Evolutionary conservation across 148 eudicot species (phyloP).

Genomic region (Limonium bicolor): DNA sequence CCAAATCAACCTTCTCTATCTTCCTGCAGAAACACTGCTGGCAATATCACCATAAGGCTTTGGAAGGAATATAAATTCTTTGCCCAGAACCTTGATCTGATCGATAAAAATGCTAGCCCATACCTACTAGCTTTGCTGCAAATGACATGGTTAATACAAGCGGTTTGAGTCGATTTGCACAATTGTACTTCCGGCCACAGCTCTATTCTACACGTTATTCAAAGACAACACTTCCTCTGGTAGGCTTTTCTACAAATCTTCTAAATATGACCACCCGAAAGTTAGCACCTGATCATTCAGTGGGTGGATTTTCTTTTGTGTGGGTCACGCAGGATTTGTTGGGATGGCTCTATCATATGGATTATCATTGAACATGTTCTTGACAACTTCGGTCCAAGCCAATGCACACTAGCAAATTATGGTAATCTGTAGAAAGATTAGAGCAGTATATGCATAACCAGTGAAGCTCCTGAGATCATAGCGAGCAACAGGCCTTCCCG

Average conservation of each 20-base stretch:
- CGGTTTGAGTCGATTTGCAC: constrained; percentile 1
- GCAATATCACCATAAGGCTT: constrained; percentile 27
- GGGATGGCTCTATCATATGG: constrained; percentile 26
- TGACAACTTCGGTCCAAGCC: constrained; percentile 13
- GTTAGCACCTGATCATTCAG: not conserved
- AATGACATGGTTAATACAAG: constrained; percentile 2
- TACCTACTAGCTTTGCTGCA: not conserved
- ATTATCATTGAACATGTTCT: constrained; percentile 15
- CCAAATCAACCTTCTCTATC: constrained; percentile 20
- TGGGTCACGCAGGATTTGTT: constrained; percentile 15
- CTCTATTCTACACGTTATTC: constrained; percentile 13
- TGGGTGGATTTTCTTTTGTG: not conserved
- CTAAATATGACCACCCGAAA: not conserved
- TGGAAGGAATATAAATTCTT: constrained; percentile 22
- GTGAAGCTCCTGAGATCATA: constrained; percentile 27
- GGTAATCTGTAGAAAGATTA: constrained; percentile 21
- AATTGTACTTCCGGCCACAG: constrained; percentile 4
- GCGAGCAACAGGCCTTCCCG: constrained; percentile 13
- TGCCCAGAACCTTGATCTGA: constrained; percentile 3
- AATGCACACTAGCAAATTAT: constrained; percentile 14
- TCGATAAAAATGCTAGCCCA: constrained; percentile 4
- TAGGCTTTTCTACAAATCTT: too few relatives aligned
- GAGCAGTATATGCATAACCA: constrained; percentile 32
- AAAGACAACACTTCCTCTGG: too few relatives aligned
- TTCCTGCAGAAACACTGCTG: constrained; percentile 27